Base-by-base conservation (phyloP, 129 eudicot genomes). In the Centaurea solstitialis region DNA sequence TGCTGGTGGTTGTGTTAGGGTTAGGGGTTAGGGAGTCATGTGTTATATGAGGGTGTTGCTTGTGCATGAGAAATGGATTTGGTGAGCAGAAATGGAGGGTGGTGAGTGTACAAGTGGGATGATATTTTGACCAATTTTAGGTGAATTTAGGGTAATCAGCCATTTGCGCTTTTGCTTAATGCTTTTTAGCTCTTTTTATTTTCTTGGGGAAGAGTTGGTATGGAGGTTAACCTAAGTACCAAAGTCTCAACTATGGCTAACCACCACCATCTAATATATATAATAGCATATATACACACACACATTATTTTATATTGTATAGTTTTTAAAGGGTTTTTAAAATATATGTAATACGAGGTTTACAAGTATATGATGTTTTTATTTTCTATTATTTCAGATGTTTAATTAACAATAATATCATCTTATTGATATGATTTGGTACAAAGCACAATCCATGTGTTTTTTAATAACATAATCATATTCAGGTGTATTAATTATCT, bases 21-120 rank as follows among this genome's bases (percentile, higher is more conserved):
- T 85, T 57, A 3, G 69, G 47, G 47, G 86, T 86, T 66, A 74
- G 81, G 20, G 69, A 71, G 83, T 83, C 84, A 86, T 82, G 89
- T 53, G 86, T 80, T 86, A 87, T 89, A 87, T 39, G 80, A 87
- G 71, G 86, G 85, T 69, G 82, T 86, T 87, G 82, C 82, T 83
- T 86, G 97, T 89, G 94, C 89, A 84, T 86, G 89, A 75, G 80
- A 75, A 74, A 40, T 18, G 64, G 67, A 84, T 92, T 92, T 89
- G 97, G 97, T 92, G 89, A 92, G 89, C 94, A 70, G 88, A 88
- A 86, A 84, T 76, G 75, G 47, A 80, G 43, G 86, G 84, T 82
- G 77, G 70, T 65, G 78, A 61, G 78, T 23, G 78, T 39, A 80
- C 64, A 79, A 71, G 30, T 74, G 59, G 75, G 67, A 23, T 81